These are phyloP conservation scores for Capsicum baccatum DNA, from an alignment of 257 asterid genomes.

Conservation along the genomic window DNA sequence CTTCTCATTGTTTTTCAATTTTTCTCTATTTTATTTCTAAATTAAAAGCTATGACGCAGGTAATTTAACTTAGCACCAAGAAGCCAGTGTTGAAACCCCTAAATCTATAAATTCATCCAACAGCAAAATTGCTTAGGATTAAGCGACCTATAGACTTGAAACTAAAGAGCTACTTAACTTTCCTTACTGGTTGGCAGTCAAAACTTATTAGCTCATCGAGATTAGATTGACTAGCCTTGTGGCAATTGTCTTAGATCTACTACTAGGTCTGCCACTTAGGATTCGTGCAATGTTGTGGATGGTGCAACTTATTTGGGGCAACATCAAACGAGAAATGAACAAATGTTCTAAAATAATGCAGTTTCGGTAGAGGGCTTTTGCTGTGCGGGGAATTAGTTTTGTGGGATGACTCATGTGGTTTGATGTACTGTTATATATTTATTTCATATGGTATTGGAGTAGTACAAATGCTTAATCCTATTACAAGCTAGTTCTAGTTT, in stretches of 20 bases:
- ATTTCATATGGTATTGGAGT: conserved; percentile 1
- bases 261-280: conserved; percentile 18
- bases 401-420: background rate
- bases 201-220: background rate
- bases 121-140: background rate
- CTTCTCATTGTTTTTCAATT: background rate
- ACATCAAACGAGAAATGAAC: background rate
- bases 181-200: too few species aligned
- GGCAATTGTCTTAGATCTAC: conserved; percentile 2
- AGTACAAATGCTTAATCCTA: background rate
- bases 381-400: background rate
- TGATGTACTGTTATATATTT: background rate
- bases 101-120: conserved; percentile 10
- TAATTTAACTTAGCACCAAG: conserved; percentile 5
- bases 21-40: background rate
- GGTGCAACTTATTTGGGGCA: too few species aligned
- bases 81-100: background rate
- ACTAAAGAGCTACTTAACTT: background rate
- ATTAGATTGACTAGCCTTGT: background rate
- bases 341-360: conserved; percentile 14
- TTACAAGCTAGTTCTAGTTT: conserved; percentile 12
- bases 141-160: background rate
- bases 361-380: background rate
- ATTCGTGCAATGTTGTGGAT: background rate
- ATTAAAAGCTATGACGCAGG: background rate